Evolutionary conservation across 2,329 filamentous ascomycete genomes (phyloP), one percentile per base, ranked within the genome.

Genomic region (Ceratocystis smalleyi): DNA sequence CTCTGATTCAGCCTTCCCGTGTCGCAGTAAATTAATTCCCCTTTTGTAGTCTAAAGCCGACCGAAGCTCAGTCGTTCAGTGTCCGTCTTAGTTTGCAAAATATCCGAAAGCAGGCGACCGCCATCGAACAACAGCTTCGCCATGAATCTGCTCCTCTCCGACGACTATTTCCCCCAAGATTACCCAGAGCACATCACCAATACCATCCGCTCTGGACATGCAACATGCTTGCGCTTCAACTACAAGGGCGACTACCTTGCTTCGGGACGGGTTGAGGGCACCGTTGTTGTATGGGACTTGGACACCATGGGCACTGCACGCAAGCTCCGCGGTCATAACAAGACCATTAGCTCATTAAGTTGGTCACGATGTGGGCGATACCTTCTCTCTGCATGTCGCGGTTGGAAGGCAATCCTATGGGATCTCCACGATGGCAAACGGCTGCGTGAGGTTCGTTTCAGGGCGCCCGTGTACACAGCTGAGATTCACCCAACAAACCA

Each of bases 351-450:
- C 70, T 96, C 89, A 62, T 75, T 99, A 67, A 95, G 91, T 77
- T 99, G 94, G 94, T 96, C 92, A 62, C 82, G 87, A 70, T 89
- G 91, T 75, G 92, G 94, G 30, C 83, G 89, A 69, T 97, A 96
- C 74, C 79, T 99, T 62, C 82, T 99, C 65, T 96, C 90, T 66
- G 89, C 91, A 10, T 95, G 91, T 55, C 90, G 96, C 73, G 94
- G 96, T 71, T 97, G 92, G 89, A 95, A 95, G 75, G 91, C 88
- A 68, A 91, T 96, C 61, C 80, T 99, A 0, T 99, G 94, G 94
- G 94, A 99, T 74, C 78, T 99, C 66, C 81, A 81, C 63, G 78
- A 83, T 66, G 80, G 83, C 59, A 80, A 87, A 71, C 79, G 88
- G 66, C 78, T 91, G 70, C 86, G 91, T 68, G 91, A 89, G 69